Percentiles rank a stretch among this genome's conserved stretches.
Evolutionary conservation across 768 basidiomycete species (phyloP).

Genomic region (Mycena kentingensis): DNA sequence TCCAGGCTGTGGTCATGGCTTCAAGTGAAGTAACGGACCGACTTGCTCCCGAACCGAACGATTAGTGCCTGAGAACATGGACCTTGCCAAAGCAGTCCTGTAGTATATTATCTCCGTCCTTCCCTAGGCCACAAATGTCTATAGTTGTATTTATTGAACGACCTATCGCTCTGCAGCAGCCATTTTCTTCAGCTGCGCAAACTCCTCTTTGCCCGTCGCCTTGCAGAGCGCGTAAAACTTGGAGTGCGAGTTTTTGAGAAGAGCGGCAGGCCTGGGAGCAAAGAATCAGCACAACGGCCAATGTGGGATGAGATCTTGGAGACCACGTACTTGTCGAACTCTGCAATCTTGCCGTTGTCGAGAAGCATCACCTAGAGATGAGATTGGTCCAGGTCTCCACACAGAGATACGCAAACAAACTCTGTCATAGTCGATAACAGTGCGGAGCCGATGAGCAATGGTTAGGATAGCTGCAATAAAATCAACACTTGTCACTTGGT

Average conservation of each 20-base stretch:
- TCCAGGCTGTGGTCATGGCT: no score
- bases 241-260: conserved; percentile 59
- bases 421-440: conserved; percentile 83
- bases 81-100: no score
- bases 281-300: neutral
- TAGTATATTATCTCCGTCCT: no score
- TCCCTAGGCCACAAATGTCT: no score
- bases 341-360: conserved; percentile 75
- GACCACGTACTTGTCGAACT: conserved; percentile 65
- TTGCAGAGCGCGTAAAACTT: conserved; percentile 71
- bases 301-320: neutral
- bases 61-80: no score
- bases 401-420: conserved; percentile 40
- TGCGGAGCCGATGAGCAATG: conserved; percentile 78
- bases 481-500: no score
- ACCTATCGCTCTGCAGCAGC: conserved; percentile 43
- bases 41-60: no score
- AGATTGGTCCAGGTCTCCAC: neutral
- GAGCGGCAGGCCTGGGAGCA: conserved; percentile 48
- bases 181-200: conserved; percentile 67
- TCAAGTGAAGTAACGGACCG: no score
- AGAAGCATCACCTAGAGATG: conserved; percentile 66
- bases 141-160: neutral
- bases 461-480: conserved; percentile 83
- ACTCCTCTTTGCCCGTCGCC: conserved; percentile 74